phyloP scores from a whole-genome alignment of 371 early-diverging fungal species.

The Batkoa obscura region DNA sequence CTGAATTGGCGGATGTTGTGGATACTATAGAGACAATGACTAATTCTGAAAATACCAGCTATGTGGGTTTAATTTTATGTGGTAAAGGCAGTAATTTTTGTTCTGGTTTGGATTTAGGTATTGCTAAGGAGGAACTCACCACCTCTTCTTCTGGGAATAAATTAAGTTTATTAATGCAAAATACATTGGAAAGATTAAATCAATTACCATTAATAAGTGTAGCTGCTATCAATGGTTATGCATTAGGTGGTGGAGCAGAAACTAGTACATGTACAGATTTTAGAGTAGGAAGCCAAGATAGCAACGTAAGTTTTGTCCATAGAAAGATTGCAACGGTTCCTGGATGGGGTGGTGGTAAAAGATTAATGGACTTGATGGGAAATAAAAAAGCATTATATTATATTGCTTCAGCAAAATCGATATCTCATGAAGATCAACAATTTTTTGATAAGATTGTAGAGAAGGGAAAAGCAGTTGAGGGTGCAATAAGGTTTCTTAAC shows the following conservation, averaged over 20 bases:
- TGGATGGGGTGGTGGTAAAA: neutral
- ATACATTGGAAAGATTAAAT: constrained; percentile 27
- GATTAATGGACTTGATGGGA: neutral
- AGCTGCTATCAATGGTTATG: constrained; percentile 39
- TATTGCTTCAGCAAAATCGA: neutral
- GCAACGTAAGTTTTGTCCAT: neutral
- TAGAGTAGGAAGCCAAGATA: constrained; percentile 9
- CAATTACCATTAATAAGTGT: constrained; percentile 34
- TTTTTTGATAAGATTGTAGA: neutral
- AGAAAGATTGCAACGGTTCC: neutral
- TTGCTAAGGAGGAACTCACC: constrained; percentile 24
- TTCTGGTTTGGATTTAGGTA: constrained; percentile 21
- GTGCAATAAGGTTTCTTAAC: neutral
- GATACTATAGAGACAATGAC: too few species aligned
- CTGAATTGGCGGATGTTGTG: too few species aligned
- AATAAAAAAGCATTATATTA: neutral
- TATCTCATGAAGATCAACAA: neutral
- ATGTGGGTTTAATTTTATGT: neutral
- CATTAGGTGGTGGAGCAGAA: constrained; percentile 58
- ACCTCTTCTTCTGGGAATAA: constrained; percentile 19
- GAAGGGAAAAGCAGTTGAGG: neutral
- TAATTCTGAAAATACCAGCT: neutral
- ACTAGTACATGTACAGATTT: constrained; percentile 39
- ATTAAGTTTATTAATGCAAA: constrained; percentile 36
- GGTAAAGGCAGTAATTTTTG: neutral